Percentiles rank a stretch among this genome's conserved stretches.
Evolutionary conservation across 768 basidiomycete species (phyloP).

Genomic region (Sporobolomyces phaffii): DNA sequence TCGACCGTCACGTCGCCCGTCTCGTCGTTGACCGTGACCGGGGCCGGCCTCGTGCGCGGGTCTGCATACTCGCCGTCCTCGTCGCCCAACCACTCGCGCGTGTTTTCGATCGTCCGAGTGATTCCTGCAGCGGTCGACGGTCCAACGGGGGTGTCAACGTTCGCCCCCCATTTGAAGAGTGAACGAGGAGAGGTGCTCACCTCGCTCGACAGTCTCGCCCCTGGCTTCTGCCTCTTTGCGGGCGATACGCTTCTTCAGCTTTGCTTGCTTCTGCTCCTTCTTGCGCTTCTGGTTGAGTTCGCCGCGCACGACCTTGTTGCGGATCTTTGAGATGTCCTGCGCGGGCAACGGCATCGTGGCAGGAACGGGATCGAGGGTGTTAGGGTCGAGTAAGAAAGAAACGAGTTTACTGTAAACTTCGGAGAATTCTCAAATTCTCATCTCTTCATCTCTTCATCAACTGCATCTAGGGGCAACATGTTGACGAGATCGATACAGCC

Average conservation of each 20-base stretch:
- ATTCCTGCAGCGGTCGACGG: constrained; percentile 25
- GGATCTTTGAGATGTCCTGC: constrained; percentile 16
- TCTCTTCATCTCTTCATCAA: no score
- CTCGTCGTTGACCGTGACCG: constrained; percentile 42
- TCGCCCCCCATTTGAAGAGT: no score
- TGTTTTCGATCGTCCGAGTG: constrained; percentile 74
- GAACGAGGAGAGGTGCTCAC: constrained; percentile 47
- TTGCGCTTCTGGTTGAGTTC: constrained; percentile 32
- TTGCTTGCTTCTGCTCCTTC: constrained; percentile 35
- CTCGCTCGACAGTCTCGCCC: constrained; percentile 68
- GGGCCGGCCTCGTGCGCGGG: constrained; percentile 36
- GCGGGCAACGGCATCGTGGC: constrained; percentile 19
- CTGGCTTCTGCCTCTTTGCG: constrained; percentile 75
- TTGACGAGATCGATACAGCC: no score
- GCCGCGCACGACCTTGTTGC: constrained; percentile 38
- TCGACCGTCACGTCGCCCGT: constrained; percentile 48
- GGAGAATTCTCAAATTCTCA: no score
- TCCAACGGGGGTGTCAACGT: no score
- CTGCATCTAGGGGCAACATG: no score
- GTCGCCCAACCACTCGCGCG: constrained; percentile 59
- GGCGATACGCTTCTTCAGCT: constrained; percentile 63
- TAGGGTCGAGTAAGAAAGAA: background rate
- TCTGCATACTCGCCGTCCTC: constrained; percentile 32
- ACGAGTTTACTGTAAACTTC: no score
- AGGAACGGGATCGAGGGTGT: background rate